Conservation (phyloP, 2,329 filamentous ascomycete species). For the Tolypocladium ovalisporum region DNA sequence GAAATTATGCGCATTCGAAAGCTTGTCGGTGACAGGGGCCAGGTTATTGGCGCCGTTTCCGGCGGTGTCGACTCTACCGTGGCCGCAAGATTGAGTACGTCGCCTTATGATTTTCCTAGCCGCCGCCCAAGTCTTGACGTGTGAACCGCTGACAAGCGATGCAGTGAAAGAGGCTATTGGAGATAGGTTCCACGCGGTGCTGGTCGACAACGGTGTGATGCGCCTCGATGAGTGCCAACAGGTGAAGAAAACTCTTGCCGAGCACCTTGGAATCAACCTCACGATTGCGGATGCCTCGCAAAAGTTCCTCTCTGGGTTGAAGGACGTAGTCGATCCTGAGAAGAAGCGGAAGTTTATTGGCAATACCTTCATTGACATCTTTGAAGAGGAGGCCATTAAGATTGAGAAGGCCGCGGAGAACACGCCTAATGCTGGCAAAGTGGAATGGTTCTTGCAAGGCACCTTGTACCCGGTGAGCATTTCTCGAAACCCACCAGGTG, state of each 20-base stretch:
- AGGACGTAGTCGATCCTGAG: conserved; percentile 70
- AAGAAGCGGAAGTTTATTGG: conserved; percentile 86
- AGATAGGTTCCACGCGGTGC: too few species aligned
- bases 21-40: conserved; percentile 70
- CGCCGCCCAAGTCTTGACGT: too few species aligned
- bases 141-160: too few species aligned
- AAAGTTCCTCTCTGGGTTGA: conserved; percentile 64
- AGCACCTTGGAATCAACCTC: conserved; percentile 81
- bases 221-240: conserved; percentile 73
- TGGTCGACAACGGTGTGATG: conserved; percentile 74
- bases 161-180: too few species aligned
- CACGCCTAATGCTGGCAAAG: conserved; percentile 57
- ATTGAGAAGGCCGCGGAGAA: conserved; percentile 63
- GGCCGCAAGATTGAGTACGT: conserved; percentile 64
- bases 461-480: conserved; percentile 60
- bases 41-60: conserved; percentile 54
- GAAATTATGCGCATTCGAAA: conserved; percentile 73
- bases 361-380: conserved; percentile 53
- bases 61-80: conserved; percentile 89
- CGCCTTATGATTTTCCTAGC: too few species aligned
- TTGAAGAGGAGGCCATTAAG: conserved; percentile 60
- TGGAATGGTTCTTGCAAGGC: conserved; percentile 81
- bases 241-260: conserved; percentile 67
- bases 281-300: conserved; percentile 75
- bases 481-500: too few species aligned